A percentile compares a stretch with the other conserved stretches of the same genome.
phyloP scores from a whole-genome alignment of 2,329 filamentous ascomycete species.

The Zymoseptoria tritici region DNA sequence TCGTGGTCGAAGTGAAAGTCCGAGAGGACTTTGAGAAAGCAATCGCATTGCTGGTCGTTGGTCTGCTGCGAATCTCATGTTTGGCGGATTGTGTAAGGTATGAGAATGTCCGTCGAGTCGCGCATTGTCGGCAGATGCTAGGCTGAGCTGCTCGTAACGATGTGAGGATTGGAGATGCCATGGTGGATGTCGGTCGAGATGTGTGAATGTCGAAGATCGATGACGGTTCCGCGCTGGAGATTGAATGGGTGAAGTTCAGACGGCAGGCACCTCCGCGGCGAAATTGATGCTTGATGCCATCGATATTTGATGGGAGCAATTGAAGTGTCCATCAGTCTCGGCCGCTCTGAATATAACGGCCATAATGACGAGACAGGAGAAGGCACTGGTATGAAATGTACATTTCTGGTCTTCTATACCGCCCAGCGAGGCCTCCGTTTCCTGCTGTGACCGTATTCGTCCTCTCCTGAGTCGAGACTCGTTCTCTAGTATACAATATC shows the following conservation, averaged over 20 bases:
- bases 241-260: not conserved
- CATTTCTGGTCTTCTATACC: no score
- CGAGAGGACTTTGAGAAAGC: conserved; percentile 5
- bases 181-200: not conserved
- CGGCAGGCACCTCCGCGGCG: not conserved
- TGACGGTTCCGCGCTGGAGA: not conserved
- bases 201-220: not conserved
- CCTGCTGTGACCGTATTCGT: not conserved
- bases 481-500: not conserved
- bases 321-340: no score
- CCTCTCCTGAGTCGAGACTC: not conserved
- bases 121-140: conserved; percentile 22
- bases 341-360: no score
- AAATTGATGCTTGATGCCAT: not conserved
- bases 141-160: conserved; percentile 14
- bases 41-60: not conserved
- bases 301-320: not conserved
- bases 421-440: not conserved
- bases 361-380: no score
- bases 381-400: no score
- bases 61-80: conserved; percentile 21
- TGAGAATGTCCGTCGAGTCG: conserved; percentile 16
- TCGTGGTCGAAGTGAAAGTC: conserved; percentile 21
- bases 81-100: conserved; percentile 17
- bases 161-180: conserved; percentile 10